phyloP scores from a whole-genome alignment of 2,329 filamentous ascomycete genomes.

The Domatiomyces globalis region DNA sequence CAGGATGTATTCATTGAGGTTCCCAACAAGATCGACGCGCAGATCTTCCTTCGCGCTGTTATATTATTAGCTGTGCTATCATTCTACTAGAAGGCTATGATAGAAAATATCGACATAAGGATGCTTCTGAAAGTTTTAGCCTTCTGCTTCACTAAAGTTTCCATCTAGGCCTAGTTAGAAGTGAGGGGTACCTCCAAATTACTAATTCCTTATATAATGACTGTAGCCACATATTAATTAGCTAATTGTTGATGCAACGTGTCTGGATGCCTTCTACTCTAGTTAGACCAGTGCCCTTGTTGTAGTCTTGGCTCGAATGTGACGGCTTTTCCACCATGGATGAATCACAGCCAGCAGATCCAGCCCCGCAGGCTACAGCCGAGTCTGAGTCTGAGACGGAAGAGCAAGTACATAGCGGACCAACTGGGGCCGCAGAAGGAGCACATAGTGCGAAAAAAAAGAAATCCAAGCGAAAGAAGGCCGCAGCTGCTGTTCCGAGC shows the following conservation, averaged over 20 bases:
- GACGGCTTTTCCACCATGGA: constrained; percentile 2
- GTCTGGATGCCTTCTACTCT: too few species aligned
- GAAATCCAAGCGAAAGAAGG: constrained; percentile 16
- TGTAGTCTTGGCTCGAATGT: not conserved
- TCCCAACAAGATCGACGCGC: constrained; percentile 33
- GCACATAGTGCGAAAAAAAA: constrained; percentile 18
- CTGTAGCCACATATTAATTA: too few species aligned
- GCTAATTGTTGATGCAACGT: too few species aligned
- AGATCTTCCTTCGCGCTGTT: constrained; percentile 52
- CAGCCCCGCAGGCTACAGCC: constrained; percentile 4
- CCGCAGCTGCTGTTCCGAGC: constrained; percentile 12
- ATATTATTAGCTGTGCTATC: too few species aligned
- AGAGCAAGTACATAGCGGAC: constrained; percentile 8
- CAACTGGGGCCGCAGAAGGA: constrained; percentile 1
- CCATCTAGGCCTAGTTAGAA: too few species aligned
- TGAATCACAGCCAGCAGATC: constrained; percentile 5
- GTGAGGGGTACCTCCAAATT: too few species aligned
- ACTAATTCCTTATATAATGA: too few species aligned
- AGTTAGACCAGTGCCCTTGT: not conserved
- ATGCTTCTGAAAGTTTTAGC: too few species aligned
- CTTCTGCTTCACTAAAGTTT: too few species aligned
- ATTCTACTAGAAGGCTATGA: too few species aligned
- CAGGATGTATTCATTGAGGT: not conserved
- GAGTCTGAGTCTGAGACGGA: constrained; percentile 15
- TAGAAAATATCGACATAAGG: too few species aligned